Percentiles rank a stretch among this genome's conserved stretches.
phyloP scores from a whole-genome alignment of 371 early-diverging fungal genomes.

The Mucor saturninus region DNA sequence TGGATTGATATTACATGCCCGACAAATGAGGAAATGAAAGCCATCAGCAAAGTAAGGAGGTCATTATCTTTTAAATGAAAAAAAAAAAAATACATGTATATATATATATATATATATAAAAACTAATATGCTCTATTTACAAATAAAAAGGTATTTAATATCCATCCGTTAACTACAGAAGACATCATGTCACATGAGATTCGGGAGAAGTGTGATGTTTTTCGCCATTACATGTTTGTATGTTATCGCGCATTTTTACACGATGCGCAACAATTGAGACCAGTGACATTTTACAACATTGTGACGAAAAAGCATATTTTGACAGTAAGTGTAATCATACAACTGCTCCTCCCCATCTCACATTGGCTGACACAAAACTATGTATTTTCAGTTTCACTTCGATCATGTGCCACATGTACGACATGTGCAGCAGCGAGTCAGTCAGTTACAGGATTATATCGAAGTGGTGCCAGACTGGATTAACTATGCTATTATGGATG shows the following conservation, averaged over 20 bases:
- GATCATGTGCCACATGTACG: constrained; percentile 54
- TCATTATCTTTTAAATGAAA: constrained; percentile 1
- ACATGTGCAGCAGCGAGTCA: constrained; percentile 61
- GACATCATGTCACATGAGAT: constrained; percentile 87
- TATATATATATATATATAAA: neutral
- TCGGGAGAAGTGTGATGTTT: constrained; percentile 91
- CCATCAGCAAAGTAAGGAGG: constrained; percentile 59
- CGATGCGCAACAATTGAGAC: constrained; percentile 62
- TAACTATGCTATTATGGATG: constrained; percentile 85
- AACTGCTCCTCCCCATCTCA: neutral
- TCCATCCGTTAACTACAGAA: constrained; percentile 89
- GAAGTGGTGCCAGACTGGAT: constrained; percentile 79
- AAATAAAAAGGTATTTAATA: constrained; percentile 50
- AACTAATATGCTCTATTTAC: too few relatives aligned
- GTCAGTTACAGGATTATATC: constrained; percentile 63
- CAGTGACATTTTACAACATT: constrained; percentile 83
- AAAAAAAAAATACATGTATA: neutral
- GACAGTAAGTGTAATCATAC: constrained; percentile 27
- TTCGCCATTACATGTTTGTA: constrained; percentile 86
- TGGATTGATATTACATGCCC: constrained; percentile 92
- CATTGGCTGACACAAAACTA: too few relatives aligned
- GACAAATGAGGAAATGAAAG: constrained; percentile 77
- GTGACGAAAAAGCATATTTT: constrained; percentile 65
- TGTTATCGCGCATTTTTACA: constrained; percentile 80
- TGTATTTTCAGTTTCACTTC: constrained; percentile 56